A percentile compares a stretch with the other conserved stretches of the same genome.
Conservation (phyloP, 495 filamentous ascomycete genomes). For the Daldinia bambusicola region DNA sequence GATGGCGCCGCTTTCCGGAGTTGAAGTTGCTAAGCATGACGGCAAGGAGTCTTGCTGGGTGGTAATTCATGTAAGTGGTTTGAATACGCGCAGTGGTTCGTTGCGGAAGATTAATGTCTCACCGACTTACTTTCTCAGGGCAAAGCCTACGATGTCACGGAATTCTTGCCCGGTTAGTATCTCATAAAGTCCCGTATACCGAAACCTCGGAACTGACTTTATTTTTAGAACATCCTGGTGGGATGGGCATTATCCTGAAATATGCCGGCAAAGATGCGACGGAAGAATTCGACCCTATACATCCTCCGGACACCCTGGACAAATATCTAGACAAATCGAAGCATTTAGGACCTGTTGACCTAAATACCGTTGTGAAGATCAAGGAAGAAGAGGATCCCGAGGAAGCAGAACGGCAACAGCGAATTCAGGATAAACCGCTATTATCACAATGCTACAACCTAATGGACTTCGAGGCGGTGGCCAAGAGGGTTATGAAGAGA, state of each 20-base stretch:
- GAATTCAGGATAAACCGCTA: slow-evolving; percentile 80
- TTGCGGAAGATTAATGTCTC: background rate
- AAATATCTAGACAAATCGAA: slow-evolving; percentile 86
- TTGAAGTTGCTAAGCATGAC: slow-evolving; percentile 75
- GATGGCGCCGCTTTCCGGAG: slow-evolving; percentile 64
- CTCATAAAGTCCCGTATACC: background rate
- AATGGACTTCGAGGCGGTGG: slow-evolving; percentile 94
- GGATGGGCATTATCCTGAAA: slow-evolving; percentile 80
- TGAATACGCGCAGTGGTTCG: background rate
- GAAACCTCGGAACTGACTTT: slow-evolving; percentile 20
- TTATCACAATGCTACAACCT: slow-evolving; percentile 94
- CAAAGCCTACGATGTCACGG: slow-evolving; percentile 84
- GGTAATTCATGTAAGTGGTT: slow-evolving; percentile 68
- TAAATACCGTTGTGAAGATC: slow-evolving; percentile 81
- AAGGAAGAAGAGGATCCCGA: slow-evolving; percentile 77
- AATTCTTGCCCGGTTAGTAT: slow-evolving; percentile 66
- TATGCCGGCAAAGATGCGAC: slow-evolving; percentile 90
- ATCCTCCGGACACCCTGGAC: slow-evolving; percentile 79
- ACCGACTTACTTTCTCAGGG: slow-evolving; percentile 44
- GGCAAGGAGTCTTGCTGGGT: slow-evolving; percentile 79
- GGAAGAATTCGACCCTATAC: slow-evolving; percentile 82
- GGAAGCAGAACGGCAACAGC: slow-evolving; percentile 77
- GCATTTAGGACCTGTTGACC: slow-evolving; percentile 91
- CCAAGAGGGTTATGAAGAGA: slow-evolving; percentile 89
- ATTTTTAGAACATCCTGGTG: slow-evolving; percentile 76